Percentiles rank a stretch among this genome's conserved stretches.
Conservation (phyloP, 2,329 filamentous ascomycete genomes). For the Berkeleyomyces rouxiae region DNA sequence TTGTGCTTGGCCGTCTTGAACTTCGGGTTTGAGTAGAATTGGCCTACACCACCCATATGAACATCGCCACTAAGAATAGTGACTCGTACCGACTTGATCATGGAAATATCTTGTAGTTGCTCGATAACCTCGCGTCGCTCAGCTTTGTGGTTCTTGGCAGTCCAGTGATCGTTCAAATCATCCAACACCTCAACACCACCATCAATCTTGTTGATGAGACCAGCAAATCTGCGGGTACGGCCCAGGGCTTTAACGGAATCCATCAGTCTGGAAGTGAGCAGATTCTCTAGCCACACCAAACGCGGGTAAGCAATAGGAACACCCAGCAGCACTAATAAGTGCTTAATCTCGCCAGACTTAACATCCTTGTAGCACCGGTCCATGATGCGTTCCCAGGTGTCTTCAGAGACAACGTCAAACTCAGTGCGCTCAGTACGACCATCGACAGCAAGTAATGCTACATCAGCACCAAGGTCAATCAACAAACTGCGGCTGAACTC, state of each 20-base stretch:
- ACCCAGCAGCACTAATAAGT: conserved; percentile 73
- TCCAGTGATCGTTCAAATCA: conserved; percentile 94
- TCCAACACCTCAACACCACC: conserved; percentile 83
- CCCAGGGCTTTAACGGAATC: conserved; percentile 80
- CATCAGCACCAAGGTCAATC: conserved; percentile 60
- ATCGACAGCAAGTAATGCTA: conserved; percentile 75
- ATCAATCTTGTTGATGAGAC: conserved; percentile 75
- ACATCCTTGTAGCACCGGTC: conserved; percentile 73
- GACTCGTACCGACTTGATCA: conserved; percentile 78
- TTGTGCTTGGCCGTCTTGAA: conserved; percentile 65
- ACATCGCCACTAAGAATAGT: conserved; percentile 91
- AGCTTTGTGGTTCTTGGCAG: conserved; percentile 80
- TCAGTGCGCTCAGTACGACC: conserved; percentile 80
- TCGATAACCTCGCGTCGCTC: conserved; percentile 78
- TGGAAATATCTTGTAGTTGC: conserved; percentile 82
- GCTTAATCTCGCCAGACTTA: conserved; percentile 67
- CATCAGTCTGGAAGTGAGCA: conserved; percentile 64
- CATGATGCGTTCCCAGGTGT: conserved; percentile 75
- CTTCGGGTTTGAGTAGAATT: conserved; percentile 88
- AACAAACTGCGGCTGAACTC: conserved; percentile 75
- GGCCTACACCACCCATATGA: conserved; percentile 77
- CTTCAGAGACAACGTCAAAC: conserved; percentile 61
- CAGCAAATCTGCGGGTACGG: conserved; percentile 62
- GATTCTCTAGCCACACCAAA: conserved; percentile 52
- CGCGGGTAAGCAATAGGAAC: conserved; percentile 72